Evolutionary conservation across 768 basidiomycete genomes (phyloP).

Genomic region (Auricularia sp.): DNA sequence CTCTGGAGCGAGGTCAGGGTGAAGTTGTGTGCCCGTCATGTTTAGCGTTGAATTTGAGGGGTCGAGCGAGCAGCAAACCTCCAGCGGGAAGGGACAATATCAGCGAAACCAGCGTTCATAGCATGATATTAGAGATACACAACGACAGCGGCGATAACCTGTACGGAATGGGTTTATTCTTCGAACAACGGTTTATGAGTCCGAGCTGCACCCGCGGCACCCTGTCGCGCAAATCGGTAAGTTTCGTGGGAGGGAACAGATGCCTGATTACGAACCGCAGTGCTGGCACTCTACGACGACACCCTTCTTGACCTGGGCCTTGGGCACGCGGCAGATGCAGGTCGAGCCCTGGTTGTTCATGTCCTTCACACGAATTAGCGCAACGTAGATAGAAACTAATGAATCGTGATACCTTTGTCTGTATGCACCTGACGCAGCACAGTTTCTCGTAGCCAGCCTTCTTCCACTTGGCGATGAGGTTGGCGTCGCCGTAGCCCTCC

Average conservation of each 20-base stretch:
- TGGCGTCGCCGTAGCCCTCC: conserved; percentile 92
- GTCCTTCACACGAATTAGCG: conserved; percentile 42
- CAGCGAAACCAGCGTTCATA: too few relatives aligned
- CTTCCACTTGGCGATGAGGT: conserved; percentile 98
- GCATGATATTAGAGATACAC: too few relatives aligned
- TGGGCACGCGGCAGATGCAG: conserved; percentile 95
- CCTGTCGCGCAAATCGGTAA: too few relatives aligned
- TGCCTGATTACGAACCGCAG: too few relatives aligned
- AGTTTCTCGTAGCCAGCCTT: conserved; percentile 97
- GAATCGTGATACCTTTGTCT: conserved; percentile 55
- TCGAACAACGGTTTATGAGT: conserved; percentile 39
- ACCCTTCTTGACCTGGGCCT: conserved; percentile 80
- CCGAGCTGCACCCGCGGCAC: conserved; percentile 86
- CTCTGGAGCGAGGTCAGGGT: too few relatives aligned
- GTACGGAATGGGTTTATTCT: too few relatives aligned
- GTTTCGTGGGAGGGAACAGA: too few relatives aligned
- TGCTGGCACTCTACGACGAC: conserved; percentile 95
- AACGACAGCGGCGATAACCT: too few relatives aligned
- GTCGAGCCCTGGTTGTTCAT: conserved; percentile 99
- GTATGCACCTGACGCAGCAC: conserved; percentile 94
- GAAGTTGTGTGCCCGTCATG: too few relatives aligned
- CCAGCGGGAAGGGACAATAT: too few relatives aligned
- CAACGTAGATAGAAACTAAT: background rate
- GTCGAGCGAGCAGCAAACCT: too few relatives aligned
- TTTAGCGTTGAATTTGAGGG: too few relatives aligned